These are phyloP conservation scores for Lavandula angustifolia DNA, from an alignment of 257 asterid genomes.

Conservation along the genomic window DNA sequence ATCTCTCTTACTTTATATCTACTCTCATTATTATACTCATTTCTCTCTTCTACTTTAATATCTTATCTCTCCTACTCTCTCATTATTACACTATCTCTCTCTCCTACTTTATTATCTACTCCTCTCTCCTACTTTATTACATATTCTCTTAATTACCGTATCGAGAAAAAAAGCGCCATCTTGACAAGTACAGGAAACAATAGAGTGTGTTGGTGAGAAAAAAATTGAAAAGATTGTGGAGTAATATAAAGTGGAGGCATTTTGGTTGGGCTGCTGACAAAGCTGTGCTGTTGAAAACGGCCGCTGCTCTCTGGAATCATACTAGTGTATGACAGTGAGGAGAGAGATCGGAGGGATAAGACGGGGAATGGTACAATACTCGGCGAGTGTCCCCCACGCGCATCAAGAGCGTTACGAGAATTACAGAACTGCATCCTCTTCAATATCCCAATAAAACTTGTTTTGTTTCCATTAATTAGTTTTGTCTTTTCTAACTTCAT, in stretches of 20 bases:
- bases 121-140: no score
- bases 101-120: no score
- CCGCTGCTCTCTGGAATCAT: slow-evolving; percentile 47
- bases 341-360: slow-evolving; percentile 43
- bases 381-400: slow-evolving; percentile 36
- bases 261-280: slow-evolving; percentile 37
- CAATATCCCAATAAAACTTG: neutral
- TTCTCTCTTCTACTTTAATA: no score
- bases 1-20: no score
- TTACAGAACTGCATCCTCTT: no score
- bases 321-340: slow-evolving; percentile 34
- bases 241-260: slow-evolving; percentile 11
- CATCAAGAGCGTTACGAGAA: neutral
- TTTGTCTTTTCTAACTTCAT: neutral
- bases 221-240: slow-evolving; percentile 28
- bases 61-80: no score
- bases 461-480: neutral
- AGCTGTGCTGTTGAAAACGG: slow-evolving; percentile 61
- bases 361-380: slow-evolving; percentile 23
- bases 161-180: no score
- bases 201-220: slow-evolving; percentile 24
- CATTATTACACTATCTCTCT: no score
- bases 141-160: no score
- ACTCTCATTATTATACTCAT: no score
- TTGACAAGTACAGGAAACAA: slow-evolving; percentile 36